Base-by-base conservation (phyloP, 257 asterid genomes). In the Solanum medicagineum region DNA sequence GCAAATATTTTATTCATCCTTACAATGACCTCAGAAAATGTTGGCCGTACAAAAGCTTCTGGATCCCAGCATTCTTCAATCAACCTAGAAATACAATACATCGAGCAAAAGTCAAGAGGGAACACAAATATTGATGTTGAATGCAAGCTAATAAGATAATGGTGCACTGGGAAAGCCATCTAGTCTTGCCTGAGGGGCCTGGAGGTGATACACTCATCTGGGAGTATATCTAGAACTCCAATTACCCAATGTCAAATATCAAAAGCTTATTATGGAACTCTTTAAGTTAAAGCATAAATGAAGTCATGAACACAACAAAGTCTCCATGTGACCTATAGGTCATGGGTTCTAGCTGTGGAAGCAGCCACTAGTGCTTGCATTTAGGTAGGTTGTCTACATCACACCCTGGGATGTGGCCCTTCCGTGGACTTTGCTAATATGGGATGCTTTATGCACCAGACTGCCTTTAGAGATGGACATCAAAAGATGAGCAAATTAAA, bases 21-120 rank as follows among this genome's bases (percentile, higher is more conserved):
- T 19, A 88, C 60, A 70, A 97, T 93, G 90, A 95, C 91, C 90
- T 95, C 94, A 8, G 93, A 80, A 86, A 97, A 97, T 32, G 90
- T 86, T 16, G 99, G 98, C 92, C 98, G 88, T 80, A 60, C 55
- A 60, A 26, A 62, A 40, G 87, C 9, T 81, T 91, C 93, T 55
- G 97, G 95, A 87, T 92, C 90, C 99, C 98, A 94, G 87, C 99
- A 97, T 88, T 93, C 95, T 89, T 97, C 98, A 68, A 97, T 91
- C 93, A 97, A 89, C 93, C 99, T 94, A 84, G 53, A 88, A 22
- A 87, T 40, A 44, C n/a, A n/a, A 51, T 49, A 69, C 60, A 83
- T 75, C 75, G 68, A 86, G 77, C 47, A n/a, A 84, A 54, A 84
- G 45, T 75, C 45, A 75, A 75, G 81, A 75, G 81, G 60, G 81